phyloP scores from a whole-genome alignment of 2,329 filamentous ascomycete genomes.

The Amauroascus verrucosus region DNA sequence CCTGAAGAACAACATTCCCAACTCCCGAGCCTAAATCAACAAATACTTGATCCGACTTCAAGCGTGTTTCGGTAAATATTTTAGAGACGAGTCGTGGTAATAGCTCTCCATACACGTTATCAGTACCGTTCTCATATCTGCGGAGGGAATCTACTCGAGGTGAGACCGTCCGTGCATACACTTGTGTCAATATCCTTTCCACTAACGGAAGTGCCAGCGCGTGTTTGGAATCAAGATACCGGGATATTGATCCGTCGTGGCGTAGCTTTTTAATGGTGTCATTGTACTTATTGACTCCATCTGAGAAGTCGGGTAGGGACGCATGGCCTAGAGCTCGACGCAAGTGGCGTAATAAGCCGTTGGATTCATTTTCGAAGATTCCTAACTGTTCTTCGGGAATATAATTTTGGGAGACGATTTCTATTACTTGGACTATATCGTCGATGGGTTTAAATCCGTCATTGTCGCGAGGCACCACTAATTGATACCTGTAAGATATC shows the following conservation, averaged over 20 bases:
- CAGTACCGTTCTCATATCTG: conserved; percentile 79
- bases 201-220: conserved; percentile 62
- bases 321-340: conserved; percentile 62
- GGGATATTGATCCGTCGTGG: conserved; percentile 59
- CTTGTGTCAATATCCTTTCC: conserved; percentile 72
- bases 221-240: conserved; percentile 59
- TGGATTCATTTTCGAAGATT: conserved; percentile 59
- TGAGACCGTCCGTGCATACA: conserved; percentile 86
- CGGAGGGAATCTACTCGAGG: conserved; percentile 73
- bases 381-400: conserved; percentile 59
- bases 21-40: conserved; percentile 93
- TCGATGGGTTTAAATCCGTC: conserved; percentile 58
- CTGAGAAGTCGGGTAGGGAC: conserved; percentile 60
- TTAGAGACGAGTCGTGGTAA: conserved; percentile 72
- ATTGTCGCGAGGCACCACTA: conserved; percentile 68
- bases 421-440: conserved; percentile 61
- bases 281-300: conserved; percentile 70
- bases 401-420: conserved; percentile 63
- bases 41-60: conserved; percentile 78
- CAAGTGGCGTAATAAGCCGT: conserved; percentile 65
- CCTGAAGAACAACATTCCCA: conserved; percentile 89
- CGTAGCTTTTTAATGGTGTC: conserved; percentile 54
- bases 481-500: conserved; percentile 48
- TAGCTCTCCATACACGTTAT: conserved; percentile 92
- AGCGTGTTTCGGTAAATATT: conserved; percentile 65